A percentile compares a stretch with the other conserved stretches of the same genome.
Evolutionary conservation across 495 filamentous ascomycete genomes (phyloP).

Genomic region (Astrothelium subdiscretum): DNA sequence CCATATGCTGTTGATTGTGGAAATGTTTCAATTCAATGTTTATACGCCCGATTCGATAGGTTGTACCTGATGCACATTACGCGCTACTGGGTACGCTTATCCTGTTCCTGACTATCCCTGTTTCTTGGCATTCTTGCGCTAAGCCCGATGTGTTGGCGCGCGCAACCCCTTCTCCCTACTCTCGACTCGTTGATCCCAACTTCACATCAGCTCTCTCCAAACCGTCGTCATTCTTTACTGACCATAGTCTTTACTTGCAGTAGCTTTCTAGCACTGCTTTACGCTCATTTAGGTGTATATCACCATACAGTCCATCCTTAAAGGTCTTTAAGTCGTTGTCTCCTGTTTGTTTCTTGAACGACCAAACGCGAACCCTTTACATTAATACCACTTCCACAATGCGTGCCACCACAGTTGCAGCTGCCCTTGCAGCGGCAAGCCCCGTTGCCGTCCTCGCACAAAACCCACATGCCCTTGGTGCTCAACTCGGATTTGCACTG

Average conservation of each 20-base stretch:
- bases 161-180: background rate
- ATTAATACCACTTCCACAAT: slow-evolving; percentile 14
- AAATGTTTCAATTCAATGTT: background rate
- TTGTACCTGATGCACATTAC: too few species aligned
- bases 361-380: background rate
- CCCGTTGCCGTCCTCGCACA: slow-evolving; percentile 29
- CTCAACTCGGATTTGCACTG: slow-evolving; percentile 41
- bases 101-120: background rate
- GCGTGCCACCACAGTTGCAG: slow-evolving; percentile 29
- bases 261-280: background rate
- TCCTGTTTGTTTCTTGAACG: background rate
- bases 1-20: too few species aligned
- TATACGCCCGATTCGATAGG: background rate
- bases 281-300: background rate
- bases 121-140: background rate
- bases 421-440: slow-evolving; percentile 29
- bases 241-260: background rate
- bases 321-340: background rate
- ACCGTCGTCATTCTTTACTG: background rate
- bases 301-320: background rate
- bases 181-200: background rate
- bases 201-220: background rate
- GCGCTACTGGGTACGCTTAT: background rate
- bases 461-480: slow-evolving; percentile 20
- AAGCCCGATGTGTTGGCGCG: background rate